Conservation (phyloP, 2,329 filamentous ascomycete species). For the Sporothrix euskadiensis region DNA sequence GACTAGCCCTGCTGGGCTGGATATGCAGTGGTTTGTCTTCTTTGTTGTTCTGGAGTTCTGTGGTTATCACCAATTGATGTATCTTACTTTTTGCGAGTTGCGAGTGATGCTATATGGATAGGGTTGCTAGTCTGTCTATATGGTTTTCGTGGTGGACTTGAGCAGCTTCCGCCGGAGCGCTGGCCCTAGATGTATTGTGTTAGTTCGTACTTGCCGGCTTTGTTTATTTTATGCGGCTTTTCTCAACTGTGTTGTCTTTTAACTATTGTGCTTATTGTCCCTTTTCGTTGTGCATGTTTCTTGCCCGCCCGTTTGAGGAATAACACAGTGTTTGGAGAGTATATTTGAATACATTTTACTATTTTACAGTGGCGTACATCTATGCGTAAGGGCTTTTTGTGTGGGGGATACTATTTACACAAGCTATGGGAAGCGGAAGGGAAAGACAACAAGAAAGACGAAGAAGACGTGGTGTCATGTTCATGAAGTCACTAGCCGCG, state of each 20-base stretch:
- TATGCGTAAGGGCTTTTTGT: slow-evolving; percentile 24
- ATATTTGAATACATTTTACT: neutral
- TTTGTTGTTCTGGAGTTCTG: slow-evolving; percentile 24
- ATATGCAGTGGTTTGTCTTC: neutral
- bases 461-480: neutral
- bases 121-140: slow-evolving; percentile 21
- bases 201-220: neutral
- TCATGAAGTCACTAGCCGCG: slow-evolving; percentile 42
- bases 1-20: neutral
- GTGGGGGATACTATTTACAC: slow-evolving; percentile 19
- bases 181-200: slow-evolving; percentile 13
- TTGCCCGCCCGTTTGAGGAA: neutral
- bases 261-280: slow-evolving; percentile 14
- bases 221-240: slow-evolving; percentile 18
- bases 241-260: slow-evolving; percentile 13
- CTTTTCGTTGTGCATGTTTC: neutral
- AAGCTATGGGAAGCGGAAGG: neutral
- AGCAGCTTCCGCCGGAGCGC: neutral
- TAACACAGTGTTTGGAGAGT: neutral
- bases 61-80: slow-evolving; percentile 21
- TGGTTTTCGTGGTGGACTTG: slow-evolving; percentile 3
- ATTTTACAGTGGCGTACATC: slow-evolving; percentile 22
- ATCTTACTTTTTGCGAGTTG: slow-evolving; percentile 8
- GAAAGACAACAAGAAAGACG: neutral
- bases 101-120: neutral